Percentiles rank a stretch among this genome's conserved stretches.
These are phyloP conservation scores for Cutaneotrichosporon dermatis DNA, from an alignment of 1,284 basidiomycete genomes.

Conservation along the genomic window DNA sequence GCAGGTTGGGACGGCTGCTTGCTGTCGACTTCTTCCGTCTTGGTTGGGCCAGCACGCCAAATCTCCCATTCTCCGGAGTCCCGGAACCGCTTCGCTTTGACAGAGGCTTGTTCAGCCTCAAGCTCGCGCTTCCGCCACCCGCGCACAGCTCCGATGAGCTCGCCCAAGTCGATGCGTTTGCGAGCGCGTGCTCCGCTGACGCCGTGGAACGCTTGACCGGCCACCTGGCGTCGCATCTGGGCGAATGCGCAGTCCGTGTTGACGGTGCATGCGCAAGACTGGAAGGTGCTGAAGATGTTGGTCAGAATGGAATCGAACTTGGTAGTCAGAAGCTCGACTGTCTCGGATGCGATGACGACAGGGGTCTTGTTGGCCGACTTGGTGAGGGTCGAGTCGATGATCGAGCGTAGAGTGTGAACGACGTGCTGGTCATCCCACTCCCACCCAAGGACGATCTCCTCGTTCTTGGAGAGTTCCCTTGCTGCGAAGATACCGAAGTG, in stretches of 20 bases:
- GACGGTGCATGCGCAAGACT: conserved; percentile 68
- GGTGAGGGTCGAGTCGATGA: conserved; percentile 29
- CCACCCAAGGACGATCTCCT: conserved; percentile 89
- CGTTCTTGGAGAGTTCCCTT: conserved; percentile 67
- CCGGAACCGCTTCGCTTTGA: conserved; percentile 21
- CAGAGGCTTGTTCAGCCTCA: conserved; percentile 31
- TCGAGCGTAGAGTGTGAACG: conserved; percentile 62
- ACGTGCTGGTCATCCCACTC: conserved; percentile 94
- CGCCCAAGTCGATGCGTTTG: conserved; percentile 58
- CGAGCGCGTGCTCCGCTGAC: conserved; percentile 20
- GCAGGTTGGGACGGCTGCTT: neutral
- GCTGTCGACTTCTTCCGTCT: conserved; percentile 4
- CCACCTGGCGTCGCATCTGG: conserved; percentile 62
- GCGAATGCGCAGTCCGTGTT: conserved; percentile 62
- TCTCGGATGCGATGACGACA: conserved; percentile 15
- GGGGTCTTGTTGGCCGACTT: conserved; percentile 24
- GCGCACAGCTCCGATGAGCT: conserved; percentile 61
- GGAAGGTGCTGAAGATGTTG: conserved; percentile 66
- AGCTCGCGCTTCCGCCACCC: conserved; percentile 56
- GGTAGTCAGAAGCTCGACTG: conserved; percentile 51
- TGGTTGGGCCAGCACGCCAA: conserved; percentile 16
- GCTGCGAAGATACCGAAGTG: conserved; percentile 80
- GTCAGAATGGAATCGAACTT: conserved; percentile 66
- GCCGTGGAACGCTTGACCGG: conserved; percentile 18
- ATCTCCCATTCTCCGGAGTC: conserved; percentile 20